phyloP scores from a whole-genome alignment of 202 grass and related monocot genomes.

The Bolboschoenoplectus hybrid region DNA sequence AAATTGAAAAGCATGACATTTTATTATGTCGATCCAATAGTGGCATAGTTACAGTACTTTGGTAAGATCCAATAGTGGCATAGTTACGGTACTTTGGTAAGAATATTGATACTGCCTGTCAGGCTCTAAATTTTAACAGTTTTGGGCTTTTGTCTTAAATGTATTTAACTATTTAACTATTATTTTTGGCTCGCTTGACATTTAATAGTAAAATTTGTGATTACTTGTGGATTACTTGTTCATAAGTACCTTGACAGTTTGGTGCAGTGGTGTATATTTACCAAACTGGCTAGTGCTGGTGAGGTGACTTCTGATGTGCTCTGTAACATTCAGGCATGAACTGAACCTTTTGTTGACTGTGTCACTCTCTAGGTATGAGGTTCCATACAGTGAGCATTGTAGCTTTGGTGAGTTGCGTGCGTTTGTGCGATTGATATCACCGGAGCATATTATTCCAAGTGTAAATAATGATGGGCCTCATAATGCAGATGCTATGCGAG shows the following conservation, averaged over 20 bases:
- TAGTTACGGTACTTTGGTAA: not conserved
- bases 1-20: conserved; percentile 15
- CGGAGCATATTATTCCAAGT: conserved; percentile 88
- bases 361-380: conserved; percentile 71
- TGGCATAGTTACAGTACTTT: not conserved
- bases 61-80: not conserved
- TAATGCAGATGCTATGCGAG: conserved; percentile 68
- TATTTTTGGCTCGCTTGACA: not conserved
- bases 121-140: not conserved
- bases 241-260: not conserved
- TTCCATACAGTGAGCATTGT: conserved; percentile 92
- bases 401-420: conserved; percentile 85
- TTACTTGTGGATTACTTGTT: not conserved
- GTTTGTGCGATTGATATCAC: conserved; percentile 78
- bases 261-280: not conserved
- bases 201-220: not conserved
- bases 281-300: not conserved
- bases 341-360: conserved; percentile 23
- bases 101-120: not conserved
- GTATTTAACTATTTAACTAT: not conserved
- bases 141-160: not conserved
- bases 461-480: conserved; percentile 85
- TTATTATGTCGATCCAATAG: not conserved
- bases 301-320: not conserved
- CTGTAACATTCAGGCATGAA: not conserved